Conservation (phyloP, 352 stramenopile genomes). For the Globisporangium cederbergense region DNA sequence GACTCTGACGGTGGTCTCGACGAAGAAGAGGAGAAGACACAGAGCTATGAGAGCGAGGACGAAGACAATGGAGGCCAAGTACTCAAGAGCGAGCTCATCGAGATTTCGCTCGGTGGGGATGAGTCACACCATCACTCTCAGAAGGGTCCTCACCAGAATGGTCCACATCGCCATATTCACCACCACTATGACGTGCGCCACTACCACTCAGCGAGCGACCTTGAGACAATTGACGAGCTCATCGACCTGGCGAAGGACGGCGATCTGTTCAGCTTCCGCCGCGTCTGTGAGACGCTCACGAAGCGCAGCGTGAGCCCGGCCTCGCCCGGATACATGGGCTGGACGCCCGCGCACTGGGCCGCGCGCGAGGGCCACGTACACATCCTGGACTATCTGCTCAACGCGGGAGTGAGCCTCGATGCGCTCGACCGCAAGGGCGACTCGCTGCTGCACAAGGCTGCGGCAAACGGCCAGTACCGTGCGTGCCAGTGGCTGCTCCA, state of each 20-base stretch:
- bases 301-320: slow-evolving; percentile 45
- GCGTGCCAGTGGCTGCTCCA: slow-evolving; percentile 66
- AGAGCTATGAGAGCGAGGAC: slow-evolving; percentile 19
- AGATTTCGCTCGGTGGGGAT: slow-evolving; percentile 47
- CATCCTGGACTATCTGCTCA: slow-evolving; percentile 56
- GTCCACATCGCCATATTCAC: not conserved
- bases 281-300: slow-evolving; percentile 34
- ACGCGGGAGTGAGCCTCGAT: slow-evolving; percentile 52
- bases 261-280: slow-evolving; percentile 45
- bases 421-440: slow-evolving; percentile 62
- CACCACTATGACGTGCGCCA: not conserved
- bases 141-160: not conserved
- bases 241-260: slow-evolving; percentile 66
- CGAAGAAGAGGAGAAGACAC: slow-evolving; percentile 19
- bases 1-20: slow-evolving; percentile 10
- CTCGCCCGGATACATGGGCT: slow-evolving; percentile 63
- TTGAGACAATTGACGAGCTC: slow-evolving; percentile 55
- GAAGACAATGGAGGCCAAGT: slow-evolving; percentile 14
- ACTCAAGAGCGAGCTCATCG: slow-evolving; percentile 38
- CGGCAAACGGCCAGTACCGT: slow-evolving; percentile 63
- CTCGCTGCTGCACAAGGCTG: slow-evolving; percentile 70
- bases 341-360: slow-evolving; percentile 74
- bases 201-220: slow-evolving; percentile 22
- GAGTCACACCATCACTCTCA: slow-evolving; percentile 9
- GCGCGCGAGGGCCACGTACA: slow-evolving; percentile 60